A percentile compares a stretch with the other conserved stretches of the same genome.
These are phyloP conservation scores for Aspergillus fischeri DNA, from an alignment of 2,329 filamentous ascomycete species.

Conservation along the genomic window DNA sequence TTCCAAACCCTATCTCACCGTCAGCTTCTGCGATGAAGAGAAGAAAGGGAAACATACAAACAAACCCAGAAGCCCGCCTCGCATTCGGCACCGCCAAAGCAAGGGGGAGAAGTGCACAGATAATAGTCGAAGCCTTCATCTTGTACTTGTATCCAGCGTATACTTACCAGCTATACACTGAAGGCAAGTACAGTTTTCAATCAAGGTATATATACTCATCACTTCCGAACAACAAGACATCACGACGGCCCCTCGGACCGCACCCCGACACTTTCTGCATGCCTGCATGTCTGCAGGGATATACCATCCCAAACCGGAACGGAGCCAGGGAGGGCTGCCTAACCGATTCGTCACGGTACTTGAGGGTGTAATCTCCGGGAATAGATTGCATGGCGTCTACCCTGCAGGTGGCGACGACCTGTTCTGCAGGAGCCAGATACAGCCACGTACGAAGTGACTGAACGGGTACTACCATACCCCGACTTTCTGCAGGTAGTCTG, in stretches of 20 bases:
- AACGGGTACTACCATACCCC: no score
- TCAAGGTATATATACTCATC: background rate
- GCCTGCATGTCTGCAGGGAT: background rate
- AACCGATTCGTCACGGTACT: slow-evolving; percentile 9
- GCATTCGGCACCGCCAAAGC: slow-evolving; percentile 5
- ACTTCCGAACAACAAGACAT: background rate
- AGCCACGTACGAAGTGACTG: background rate
- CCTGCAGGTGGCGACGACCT: background rate
- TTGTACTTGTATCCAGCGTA: background rate
- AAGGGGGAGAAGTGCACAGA: slow-evolving; percentile 3
- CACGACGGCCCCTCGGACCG: slow-evolving; percentile 1
- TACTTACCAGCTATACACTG: background rate
- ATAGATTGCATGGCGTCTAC: background rate
- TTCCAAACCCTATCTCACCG: slow-evolving; percentile 37
- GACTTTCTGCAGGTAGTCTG: no score
- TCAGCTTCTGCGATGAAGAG: background rate
- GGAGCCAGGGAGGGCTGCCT: background rate
- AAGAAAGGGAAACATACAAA: slow-evolving; percentile 1
- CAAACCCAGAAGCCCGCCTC: slow-evolving; percentile 10
- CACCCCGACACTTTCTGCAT: background rate
- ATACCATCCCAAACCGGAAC: slow-evolving; percentile 1
- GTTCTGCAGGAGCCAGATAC: background rate
- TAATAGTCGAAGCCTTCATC: slow-evolving; percentile 1
- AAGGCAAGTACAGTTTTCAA: background rate
- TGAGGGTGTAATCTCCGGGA: background rate